Evolutionary conservation across 495 filamentous ascomycete genomes (phyloP), one percentile per base, ranked within the genome.

Genomic region (Hypoxylon lenormandii): DNA sequence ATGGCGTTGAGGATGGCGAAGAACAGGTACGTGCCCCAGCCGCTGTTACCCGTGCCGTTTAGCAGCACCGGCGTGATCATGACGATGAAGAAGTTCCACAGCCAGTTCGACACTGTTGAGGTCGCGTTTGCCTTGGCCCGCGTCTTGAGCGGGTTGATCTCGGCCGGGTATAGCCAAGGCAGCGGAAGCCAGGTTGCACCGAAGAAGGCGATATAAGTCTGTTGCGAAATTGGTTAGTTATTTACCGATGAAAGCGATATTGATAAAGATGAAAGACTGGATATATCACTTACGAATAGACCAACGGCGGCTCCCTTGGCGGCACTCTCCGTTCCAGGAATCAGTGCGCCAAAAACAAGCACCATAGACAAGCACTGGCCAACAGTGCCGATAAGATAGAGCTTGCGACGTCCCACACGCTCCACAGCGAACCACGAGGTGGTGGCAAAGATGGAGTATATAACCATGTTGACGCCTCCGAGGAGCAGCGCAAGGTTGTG

Each of bases 391-490:
- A 82, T 83, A 3, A 93, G 76, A 78, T 90, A 92, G 28, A 93
- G 80, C 54, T 91, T 90, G 11, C 91, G 85, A 8, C 91, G 84
- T 21, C 91, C 91, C 33, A 88, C 86, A 13, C 83, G 85, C 81
- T 94, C 91, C 57, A 94, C 88, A 72, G 91, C 86, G 78, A 92
- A 93, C 89, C 90, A 94, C 0, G 91, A 93, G 43, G 88, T 85
- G 0, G 90, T 93, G 0, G 91, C 79, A 64, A 91, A 92, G 61
- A 93, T 85, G 12, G 89, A 81, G 74, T 96, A 94, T 28, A 93
- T 87, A 19, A 92, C 84, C 82, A 92, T 89, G 80, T 92, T 93
- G 38, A 93, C 85, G 73, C 91, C 92, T 36, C 91, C 91, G 5
- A 94, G 79, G 12, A 94, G 80, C 10, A 94, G 76, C 12, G 87